Percentiles rank a stretch among this genome's conserved stretches.
These are phyloP conservation scores for Symbiotaphrina buchneri DNA, from an alignment of 495 filamentous ascomycete genomes.

Conservation along the genomic window DNA sequence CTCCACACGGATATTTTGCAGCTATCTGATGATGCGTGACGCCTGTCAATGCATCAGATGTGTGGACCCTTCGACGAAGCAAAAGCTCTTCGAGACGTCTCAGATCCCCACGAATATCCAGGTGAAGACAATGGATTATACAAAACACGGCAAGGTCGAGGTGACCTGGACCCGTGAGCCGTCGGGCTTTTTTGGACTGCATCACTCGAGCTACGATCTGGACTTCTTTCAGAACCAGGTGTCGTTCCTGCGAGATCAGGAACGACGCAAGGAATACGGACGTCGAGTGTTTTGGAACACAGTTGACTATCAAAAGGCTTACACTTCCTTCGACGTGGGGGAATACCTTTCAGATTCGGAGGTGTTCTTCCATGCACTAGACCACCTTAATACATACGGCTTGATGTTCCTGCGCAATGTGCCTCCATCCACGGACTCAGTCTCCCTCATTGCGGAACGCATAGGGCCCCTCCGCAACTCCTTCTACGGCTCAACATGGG, in stretches of 20 bases:
- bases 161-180: conserved; percentile 42
- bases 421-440: conserved; percentile 35
- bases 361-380: conserved; percentile 28
- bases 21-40: too few species aligned
- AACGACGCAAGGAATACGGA: too few species aligned
- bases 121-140: conserved; percentile 11
- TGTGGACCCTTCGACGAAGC: conserved; percentile 55
- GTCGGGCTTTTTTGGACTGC: conserved; percentile 17
- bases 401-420: conserved; percentile 52
- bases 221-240: too few species aligned
- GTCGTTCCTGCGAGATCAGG: conserved; percentile 12
- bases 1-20: too few species aligned
- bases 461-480: conserved; percentile 60
- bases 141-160: conserved; percentile 19
- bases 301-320: conserved; percentile 40
- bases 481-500: conserved; percentile 80
- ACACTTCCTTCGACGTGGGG: too few species aligned
- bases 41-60: conserved; percentile 48
- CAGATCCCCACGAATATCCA: conserved; percentile 38
- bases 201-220: conserved; percentile 28
- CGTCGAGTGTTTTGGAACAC: conserved; percentile 16
- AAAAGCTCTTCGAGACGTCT: conserved; percentile 55
- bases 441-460: conserved; percentile 39
- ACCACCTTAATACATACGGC: conserved; percentile 31
- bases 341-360: conserved; percentile 39